Evolutionary conservation across 306 rosid species (phyloP).

Genomic region (Abrus pulchellus): DNA sequence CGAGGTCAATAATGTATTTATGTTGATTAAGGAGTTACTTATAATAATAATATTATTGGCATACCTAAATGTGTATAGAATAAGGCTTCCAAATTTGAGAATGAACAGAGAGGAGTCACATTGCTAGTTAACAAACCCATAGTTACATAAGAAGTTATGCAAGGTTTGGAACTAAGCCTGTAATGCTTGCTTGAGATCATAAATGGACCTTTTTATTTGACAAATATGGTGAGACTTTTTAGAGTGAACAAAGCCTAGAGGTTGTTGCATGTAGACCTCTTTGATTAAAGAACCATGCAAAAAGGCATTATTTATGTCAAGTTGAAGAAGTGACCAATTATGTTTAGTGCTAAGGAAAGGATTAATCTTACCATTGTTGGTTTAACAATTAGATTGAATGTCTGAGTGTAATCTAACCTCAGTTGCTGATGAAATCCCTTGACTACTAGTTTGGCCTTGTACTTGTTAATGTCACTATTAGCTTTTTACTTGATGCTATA

Average conservation of each 20-base stretch:
- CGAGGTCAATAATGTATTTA: no score
- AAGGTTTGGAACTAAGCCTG: neutral
- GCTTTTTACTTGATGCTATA: neutral
- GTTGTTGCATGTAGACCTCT: neutral
- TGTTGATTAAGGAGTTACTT: neutral
- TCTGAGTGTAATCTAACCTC: neutral
- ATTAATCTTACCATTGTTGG: neutral
- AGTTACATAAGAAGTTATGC: neutral
- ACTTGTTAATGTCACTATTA: neutral
- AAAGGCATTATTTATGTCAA: neutral
- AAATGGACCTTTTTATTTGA: neutral
- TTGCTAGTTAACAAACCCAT: neutral
- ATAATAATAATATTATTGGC: slow-evolving; percentile 22
- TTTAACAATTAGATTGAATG: neutral
- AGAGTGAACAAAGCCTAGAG: neutral
- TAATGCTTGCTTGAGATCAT: neutral
- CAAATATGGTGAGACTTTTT: neutral
- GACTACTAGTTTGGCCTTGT: neutral
- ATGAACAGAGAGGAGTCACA: neutral
- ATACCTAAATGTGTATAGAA: neutral
- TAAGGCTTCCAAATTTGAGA: neutral
- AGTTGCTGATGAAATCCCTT: neutral
- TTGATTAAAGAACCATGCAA: neutral
- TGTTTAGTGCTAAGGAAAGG: neutral
- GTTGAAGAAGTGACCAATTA: slow-evolving; percentile 7